phyloP scores from a whole-genome alignment of 371 early-diverging fungal genomes.

The Rhizopus stolonifer region DNA sequence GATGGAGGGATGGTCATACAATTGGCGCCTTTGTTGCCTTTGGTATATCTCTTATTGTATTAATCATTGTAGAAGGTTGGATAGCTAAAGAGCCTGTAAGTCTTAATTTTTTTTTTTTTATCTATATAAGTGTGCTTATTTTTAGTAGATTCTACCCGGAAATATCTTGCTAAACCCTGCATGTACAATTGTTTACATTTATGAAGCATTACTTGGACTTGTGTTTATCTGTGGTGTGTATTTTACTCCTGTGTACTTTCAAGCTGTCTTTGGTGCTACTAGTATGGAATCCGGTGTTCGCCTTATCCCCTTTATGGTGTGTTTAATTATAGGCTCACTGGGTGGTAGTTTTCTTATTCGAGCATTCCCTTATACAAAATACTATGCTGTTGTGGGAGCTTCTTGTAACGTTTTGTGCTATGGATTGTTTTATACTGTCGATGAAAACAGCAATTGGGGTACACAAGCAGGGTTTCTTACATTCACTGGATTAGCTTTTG shows the following conservation, averaged over 20 bases:
- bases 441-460: constrained; percentile 34
- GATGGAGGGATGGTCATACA: constrained; percentile 54
- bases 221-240: constrained; percentile 70
- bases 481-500: constrained; percentile 54
- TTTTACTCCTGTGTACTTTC: constrained; percentile 67
- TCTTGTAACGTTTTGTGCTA: constrained; percentile 38
- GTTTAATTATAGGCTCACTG: constrained; percentile 38
- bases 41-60: constrained; percentile 34
- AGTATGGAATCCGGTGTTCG: constrained; percentile 43
- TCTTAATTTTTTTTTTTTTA: constrained; percentile 10
- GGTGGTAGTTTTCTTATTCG: constrained; percentile 27
- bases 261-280: constrained; percentile 40
- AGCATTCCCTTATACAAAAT: constrained; percentile 28
- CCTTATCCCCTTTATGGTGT: constrained; percentile 45
- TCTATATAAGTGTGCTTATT: not conserved
- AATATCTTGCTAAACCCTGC: constrained; percentile 35
- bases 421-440: constrained; percentile 43
- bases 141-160: constrained; percentile 23
- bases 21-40: constrained; percentile 54
- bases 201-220: constrained; percentile 64
- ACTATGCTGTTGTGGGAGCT: constrained; percentile 29
- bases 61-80: constrained; percentile 50
- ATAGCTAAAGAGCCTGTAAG: constrained; percentile 57
- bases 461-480: constrained; percentile 44
- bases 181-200: constrained; percentile 43